Percentiles rank a stretch among this genome's conserved stretches.
phyloP scores from a whole-genome alignment of 164 flowering plant species.

The Berberis vulgaris region DNA sequence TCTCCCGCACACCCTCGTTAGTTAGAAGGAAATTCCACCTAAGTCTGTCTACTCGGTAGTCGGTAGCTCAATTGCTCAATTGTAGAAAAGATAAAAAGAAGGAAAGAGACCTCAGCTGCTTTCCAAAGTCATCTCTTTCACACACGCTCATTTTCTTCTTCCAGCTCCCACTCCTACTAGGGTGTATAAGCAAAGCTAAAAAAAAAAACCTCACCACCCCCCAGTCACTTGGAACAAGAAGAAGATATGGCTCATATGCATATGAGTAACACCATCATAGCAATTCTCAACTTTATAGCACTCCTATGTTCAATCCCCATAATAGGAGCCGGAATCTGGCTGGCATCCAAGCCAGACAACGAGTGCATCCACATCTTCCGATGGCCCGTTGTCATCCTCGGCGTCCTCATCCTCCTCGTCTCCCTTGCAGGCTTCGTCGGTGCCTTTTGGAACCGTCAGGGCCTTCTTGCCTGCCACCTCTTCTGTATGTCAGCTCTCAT shows the following conservation, averaged over 20 bases:
- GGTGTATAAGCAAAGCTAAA: background rate
- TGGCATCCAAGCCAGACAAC: constrained; percentile 73
- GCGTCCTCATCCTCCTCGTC: constrained; percentile 61
- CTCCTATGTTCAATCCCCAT: constrained; percentile 72
- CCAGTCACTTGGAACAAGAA: background rate
- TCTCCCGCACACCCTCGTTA: too few relatives aligned
- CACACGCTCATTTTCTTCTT: too few relatives aligned
- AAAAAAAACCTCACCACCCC: background rate
- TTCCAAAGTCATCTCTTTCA: too few relatives aligned
- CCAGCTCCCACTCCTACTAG: too few relatives aligned
- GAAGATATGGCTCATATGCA: constrained; percentile 33
- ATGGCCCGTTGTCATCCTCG: constrained; percentile 73
- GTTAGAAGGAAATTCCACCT: too few relatives aligned
- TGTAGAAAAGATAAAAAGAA: too few relatives aligned
- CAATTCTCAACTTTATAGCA: constrained; percentile 70
- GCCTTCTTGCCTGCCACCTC: constrained; percentile 61
- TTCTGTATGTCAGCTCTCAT: constrained; percentile 72
- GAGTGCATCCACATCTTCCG: constrained; percentile 64
- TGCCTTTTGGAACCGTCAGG: constrained; percentile 64
- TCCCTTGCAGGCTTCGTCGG: constrained; percentile 80
- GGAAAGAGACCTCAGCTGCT: too few relatives aligned
- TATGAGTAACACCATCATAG: constrained; percentile 68
- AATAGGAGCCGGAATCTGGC: constrained; percentile 77
- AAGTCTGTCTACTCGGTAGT: too few relatives aligned
- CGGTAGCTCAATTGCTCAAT: too few relatives aligned